A percentile compares a stretch with the other conserved stretches of the same genome.
Evolutionary conservation across 352 stramenopile species (phyloP).

Genomic region (Pythium vanterpoolii): DNA sequence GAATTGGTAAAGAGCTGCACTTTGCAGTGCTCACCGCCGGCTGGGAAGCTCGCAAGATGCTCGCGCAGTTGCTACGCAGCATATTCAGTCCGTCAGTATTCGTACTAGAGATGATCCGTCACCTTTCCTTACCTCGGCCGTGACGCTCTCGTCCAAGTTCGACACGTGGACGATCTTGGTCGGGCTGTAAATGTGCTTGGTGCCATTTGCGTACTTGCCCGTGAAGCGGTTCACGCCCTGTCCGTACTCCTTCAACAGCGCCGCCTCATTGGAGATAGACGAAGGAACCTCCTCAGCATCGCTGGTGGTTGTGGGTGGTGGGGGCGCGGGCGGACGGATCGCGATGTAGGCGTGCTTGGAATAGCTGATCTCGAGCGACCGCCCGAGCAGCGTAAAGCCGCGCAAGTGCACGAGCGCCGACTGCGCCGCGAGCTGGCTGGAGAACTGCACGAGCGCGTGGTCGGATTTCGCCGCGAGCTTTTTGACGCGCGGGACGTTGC

Average conservation of each 20-base stretch:
- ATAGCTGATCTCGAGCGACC: constrained; percentile 59
- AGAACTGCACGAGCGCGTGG: constrained; percentile 60
- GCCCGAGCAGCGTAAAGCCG: constrained; percentile 46
- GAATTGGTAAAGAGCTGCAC: constrained; percentile 45
- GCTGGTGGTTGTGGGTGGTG: background rate
- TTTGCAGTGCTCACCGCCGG: constrained; percentile 38
- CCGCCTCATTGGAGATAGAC: constrained; percentile 4
- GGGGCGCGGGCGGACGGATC: constrained; percentile 17
- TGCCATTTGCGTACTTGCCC: constrained; percentile 50
- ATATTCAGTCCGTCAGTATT: background rate
- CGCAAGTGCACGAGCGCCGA: constrained; percentile 53
- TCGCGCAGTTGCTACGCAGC: constrained; percentile 31
- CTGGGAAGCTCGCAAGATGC: constrained; percentile 32
- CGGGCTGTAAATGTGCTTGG: constrained; percentile 64
- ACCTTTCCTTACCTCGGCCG: constrained; percentile 25
- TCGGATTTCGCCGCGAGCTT: constrained; percentile 53
- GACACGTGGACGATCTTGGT: constrained; percentile 64
- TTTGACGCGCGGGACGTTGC: constrained; percentile 59
- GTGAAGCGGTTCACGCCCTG: constrained; percentile 56
- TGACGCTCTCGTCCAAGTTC: constrained; percentile 44
- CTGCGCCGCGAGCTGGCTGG: constrained; percentile 34
- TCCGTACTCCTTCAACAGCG: constrained; percentile 45
- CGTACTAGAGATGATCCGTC: background rate
- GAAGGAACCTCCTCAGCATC: background rate
- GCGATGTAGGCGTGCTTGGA: constrained; percentile 58